A percentile compares a stretch with the other conserved stretches of the same genome.
Evolutionary conservation across 805 yeast species (phyloP).

Genomic region (Cyberlindnera suaveolens): DNA sequence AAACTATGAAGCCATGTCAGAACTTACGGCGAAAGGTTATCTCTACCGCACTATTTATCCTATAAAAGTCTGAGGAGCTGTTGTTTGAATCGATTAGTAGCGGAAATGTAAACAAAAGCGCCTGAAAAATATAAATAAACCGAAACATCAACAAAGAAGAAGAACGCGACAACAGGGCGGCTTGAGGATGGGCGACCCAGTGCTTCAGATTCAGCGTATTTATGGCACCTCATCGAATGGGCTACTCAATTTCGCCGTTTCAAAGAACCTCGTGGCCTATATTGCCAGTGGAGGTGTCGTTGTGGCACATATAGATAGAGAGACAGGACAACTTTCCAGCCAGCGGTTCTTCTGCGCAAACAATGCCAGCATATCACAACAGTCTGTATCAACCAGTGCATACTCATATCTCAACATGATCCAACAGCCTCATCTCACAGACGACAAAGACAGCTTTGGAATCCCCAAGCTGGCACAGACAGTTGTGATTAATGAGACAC

Average conservation of each 20-base stretch:
- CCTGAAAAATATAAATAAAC: constrained; percentile 1
- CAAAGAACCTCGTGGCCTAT: constrained; percentile 40
- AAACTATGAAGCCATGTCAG: background rate
- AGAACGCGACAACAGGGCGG: background rate
- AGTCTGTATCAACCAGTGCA: constrained; percentile 3
- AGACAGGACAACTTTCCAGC: constrained; percentile 17
- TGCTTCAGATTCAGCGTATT: constrained; percentile 22
- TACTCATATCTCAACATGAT: constrained; percentile 13
- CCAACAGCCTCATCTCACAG: constrained; percentile 4
- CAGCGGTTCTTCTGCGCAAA: constrained; percentile 52
- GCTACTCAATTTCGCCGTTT: constrained; percentile 34
- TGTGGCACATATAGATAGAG: constrained; percentile 31
- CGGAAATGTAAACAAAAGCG: constrained; percentile 11
- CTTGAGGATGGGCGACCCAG: constrained; percentile 3
- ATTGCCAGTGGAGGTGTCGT: constrained; percentile 58
- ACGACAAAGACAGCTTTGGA: constrained; percentile 13
- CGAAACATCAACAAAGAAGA: background rate
- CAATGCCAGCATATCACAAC: constrained; percentile 6
- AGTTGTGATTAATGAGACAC: constrained; percentile 1
- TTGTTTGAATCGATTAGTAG: background rate
- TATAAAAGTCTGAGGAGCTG: background rate
- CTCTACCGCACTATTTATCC: background rate
- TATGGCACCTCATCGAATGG: constrained; percentile 44
- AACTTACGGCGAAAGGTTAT: background rate
- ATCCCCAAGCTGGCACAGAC: constrained; percentile 13